A percentile compares a stretch with the other conserved stretches of the same genome.
Evolutionary conservation across 2,329 filamentous ascomycete species (phyloP).

Genomic region (Diaporthe nobilis): DNA sequence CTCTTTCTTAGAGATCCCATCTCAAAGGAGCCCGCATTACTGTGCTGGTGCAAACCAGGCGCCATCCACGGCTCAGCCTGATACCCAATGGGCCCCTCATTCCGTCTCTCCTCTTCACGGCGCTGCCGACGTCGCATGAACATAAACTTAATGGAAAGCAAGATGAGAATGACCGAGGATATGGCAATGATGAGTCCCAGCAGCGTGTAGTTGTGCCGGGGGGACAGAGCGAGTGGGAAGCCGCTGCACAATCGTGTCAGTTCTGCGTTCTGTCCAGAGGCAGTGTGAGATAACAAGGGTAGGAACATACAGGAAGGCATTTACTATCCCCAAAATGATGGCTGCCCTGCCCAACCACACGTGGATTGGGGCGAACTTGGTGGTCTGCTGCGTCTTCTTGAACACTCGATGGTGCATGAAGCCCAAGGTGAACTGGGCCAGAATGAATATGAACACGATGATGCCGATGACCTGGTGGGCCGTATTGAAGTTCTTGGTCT

Average conservation of each 20-base stretch:
- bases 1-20: slow-evolving; percentile 25
- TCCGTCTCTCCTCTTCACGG: slow-evolving; percentile 11
- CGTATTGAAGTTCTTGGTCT: slow-evolving; percentile 67
- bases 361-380: slow-evolving; percentile 67
- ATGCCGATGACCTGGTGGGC: slow-evolving; percentile 73
- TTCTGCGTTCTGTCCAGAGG: background rate
- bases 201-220: slow-evolving; percentile 63
- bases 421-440: slow-evolving; percentile 68
- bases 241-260: slow-evolving; percentile 57
- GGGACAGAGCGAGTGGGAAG: slow-evolving; percentile 68
- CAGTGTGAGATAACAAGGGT: background rate
- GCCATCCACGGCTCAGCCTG: slow-evolving; percentile 39
- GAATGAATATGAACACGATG: slow-evolving; percentile 64
- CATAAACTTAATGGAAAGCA: slow-evolving; percentile 54
- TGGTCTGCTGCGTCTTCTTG: slow-evolving; percentile 63
- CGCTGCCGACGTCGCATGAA: slow-evolving; percentile 48
- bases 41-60: slow-evolving; percentile 10
- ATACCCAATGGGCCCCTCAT: slow-evolving; percentile 27
- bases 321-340: slow-evolving; percentile 67
- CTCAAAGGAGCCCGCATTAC: slow-evolving; percentile 5
- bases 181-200: slow-evolving; percentile 62
- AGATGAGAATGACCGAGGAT: slow-evolving; percentile 55
- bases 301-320: slow-evolving; percentile 67
- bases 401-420: slow-evolving; percentile 69
- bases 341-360: slow-evolving; percentile 70